Base-by-base conservation (phyloP, 2,329 filamentous ascomycete species). In the Cercospora sp. region DNA sequence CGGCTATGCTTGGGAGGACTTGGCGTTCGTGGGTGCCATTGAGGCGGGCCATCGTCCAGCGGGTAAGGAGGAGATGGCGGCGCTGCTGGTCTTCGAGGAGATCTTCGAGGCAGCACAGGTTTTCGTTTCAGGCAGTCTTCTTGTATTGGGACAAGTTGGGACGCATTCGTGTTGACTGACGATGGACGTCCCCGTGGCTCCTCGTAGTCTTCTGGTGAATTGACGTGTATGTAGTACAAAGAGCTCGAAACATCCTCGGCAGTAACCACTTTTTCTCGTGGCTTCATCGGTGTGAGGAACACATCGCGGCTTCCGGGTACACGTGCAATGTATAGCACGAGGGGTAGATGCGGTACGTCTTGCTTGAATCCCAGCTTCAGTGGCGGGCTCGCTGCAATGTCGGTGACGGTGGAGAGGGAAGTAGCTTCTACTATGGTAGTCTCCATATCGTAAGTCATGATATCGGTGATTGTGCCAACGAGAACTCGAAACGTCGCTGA, bases 261-360 rank as follows among this genome's bases (percentile, higher is more conserved):
- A 0, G 93, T 96, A 70, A 99, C 92, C 68, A 93, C 94, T 78
- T 95, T 97, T 51, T 90, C 86, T 62, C 91, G 89, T 1, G 95
- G 95, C 77, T 96, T 97, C 70, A 95, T 86, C 0, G 95, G 92
- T 1, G 94, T 96, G 57, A 99, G 87, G 74, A 97, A 96, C 66
- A 97, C 87, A 84, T 97, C 94, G 89, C 89, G 88, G 70, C 91
- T 96, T 23, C 94, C 94, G 1, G 95, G 95, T 0, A 99, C 94
- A 72, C 94, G 86, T 39, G 94, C 93, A 72, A 99, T 96, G 80
- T 99, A 99, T 48, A 99, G 86, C 2, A 90, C 89, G 61, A 98
- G 80, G 3, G 92, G 89, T 60, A 92, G 88, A 70, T 90, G 87
- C 70, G 83, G 87, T 74, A 86, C 82, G 72, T 90, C 89, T 3